Conservation (phyloP, 768 basidiomycete genomes). For the Termitomyces sp. region DNA sequence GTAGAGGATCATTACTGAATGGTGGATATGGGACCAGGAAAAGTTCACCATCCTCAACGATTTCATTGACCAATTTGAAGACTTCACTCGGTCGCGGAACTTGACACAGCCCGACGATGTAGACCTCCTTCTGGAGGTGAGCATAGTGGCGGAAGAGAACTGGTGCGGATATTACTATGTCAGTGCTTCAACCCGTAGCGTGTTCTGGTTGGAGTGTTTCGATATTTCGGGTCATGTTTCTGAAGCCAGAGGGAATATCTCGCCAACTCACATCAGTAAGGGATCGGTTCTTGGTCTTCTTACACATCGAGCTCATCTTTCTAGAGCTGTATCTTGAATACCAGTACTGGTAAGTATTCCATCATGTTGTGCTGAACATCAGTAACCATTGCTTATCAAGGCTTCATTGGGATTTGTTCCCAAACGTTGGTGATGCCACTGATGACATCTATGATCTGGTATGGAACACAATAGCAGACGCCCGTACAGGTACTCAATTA, state of each 20-base stretch:
- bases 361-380: no score
- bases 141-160: neutral
- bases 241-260: neutral
- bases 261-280: slow-evolving; percentile 7
- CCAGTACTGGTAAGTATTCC: slow-evolving; percentile 1
- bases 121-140: slow-evolving; percentile 5
- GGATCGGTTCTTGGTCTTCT: neutral
- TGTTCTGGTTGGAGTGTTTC: slow-evolving; percentile 14
- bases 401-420: slow-evolving; percentile 16
- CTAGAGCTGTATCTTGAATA: slow-evolving; percentile 6
- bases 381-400: neutral
- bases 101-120: slow-evolving; percentile 8
- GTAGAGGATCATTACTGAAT: slow-evolving; percentile 12
- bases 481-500: slow-evolving; percentile 11
- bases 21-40: slow-evolving; percentile 6
- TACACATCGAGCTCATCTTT: neutral
- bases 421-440: neutral
- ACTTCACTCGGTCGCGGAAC: slow-evolving; percentile 1
- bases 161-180: slow-evolving; percentile 17
- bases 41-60: neutral
- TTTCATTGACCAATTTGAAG: slow-evolving; percentile 5
- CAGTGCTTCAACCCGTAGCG: slow-evolving; percentile 6
- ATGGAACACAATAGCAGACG: slow-evolving; percentile 9
- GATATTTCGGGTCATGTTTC: neutral
- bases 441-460: slow-evolving; percentile 1